A percentile compares a stretch with the other conserved stretches of the same genome.
These are phyloP conservation scores for Mycena pura DNA, from an alignment of 768 basidiomycete species.

Conservation along the genomic window DNA sequence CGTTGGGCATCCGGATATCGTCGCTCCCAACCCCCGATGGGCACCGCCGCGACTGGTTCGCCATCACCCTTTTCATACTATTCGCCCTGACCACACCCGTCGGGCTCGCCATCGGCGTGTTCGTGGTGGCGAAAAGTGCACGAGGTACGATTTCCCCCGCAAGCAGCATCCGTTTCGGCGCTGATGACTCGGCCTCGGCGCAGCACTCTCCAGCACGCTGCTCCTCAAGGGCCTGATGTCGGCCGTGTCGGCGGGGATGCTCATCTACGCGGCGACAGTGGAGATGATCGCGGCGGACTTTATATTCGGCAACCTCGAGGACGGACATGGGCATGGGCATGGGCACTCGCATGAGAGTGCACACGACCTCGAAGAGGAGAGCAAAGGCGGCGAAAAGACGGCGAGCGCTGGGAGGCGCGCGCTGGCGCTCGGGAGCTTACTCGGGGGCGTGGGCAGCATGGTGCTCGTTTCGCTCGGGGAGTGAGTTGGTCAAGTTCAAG, in stretches of 20 bases:
- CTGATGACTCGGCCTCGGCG: constrained; percentile 29
- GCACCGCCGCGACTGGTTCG: constrained; percentile 45
- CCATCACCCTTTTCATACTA: constrained; percentile 60
- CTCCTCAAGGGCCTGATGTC: constrained; percentile 78
- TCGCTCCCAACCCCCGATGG: constrained; percentile 9
- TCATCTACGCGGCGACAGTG: constrained; percentile 82
- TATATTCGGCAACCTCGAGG: constrained; percentile 66
- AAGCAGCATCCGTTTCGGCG: not conserved
- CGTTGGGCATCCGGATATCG: constrained; percentile 70
- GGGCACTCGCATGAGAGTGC: constrained; percentile 22
- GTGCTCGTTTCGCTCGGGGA: constrained; percentile 61
- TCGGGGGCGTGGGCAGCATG: constrained; percentile 70
- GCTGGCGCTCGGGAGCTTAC: constrained; percentile 64
- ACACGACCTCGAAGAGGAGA: constrained; percentile 16
- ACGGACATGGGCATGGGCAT: constrained; percentile 30
- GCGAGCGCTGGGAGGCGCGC: constrained; percentile 47
- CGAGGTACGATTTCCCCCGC: constrained; percentile 16
- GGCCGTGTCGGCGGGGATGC: constrained; percentile 83
- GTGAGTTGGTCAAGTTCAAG: constrained; percentile 21
- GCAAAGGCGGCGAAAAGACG: constrained; percentile 22
- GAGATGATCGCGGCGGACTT: constrained; percentile 91
- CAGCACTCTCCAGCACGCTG: constrained; percentile 44
- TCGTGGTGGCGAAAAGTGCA: constrained; percentile 46
- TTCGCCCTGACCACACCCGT: constrained; percentile 79
- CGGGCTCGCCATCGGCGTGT: constrained; percentile 68